Conservation (phyloP, 352 stramenopile species). For the Phytophthora vignae region DNA sequence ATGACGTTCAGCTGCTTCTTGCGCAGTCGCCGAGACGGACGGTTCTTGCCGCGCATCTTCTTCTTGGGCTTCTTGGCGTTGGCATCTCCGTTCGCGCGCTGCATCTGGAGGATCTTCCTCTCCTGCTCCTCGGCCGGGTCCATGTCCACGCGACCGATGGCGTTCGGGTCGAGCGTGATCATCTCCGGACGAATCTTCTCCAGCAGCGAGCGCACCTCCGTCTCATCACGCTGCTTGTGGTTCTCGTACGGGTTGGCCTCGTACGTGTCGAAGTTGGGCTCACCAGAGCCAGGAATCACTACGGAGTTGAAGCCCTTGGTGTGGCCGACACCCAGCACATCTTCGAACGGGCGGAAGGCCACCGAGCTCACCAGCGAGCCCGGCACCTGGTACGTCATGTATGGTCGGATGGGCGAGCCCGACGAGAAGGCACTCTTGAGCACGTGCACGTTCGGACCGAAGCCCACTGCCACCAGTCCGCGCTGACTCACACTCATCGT, state of each 20-base stretch:
- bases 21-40: conserved; percentile 95
- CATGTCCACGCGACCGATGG: conserved; percentile 94
- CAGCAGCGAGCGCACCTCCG: conserved; percentile 96
- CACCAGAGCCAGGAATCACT: conserved; percentile 96
- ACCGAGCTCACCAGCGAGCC: conserved; percentile 88
- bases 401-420: conserved; percentile 68
- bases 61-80: conserved; percentile 87
- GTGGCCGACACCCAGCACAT: conserved; percentile 97
- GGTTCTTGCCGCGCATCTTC: conserved; percentile 98
- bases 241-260: conserved; percentile 98
- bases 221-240: conserved; percentile 96
- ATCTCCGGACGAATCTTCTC: conserved; percentile 99
- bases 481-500: conserved; percentile 96
- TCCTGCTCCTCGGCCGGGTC: conserved; percentile 89
- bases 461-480: conserved; percentile 95
- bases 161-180: conserved; percentile 96
- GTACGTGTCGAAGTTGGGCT: conserved; percentile 98
- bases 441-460: conserved; percentile 92
- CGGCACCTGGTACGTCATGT: conserved; percentile 93
- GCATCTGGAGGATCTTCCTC: conserved; percentile 80
- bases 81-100: conserved; percentile 77
- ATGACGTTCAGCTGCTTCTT: conserved; percentile 99
- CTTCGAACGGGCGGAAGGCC: conserved; percentile 98
- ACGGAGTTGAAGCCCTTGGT: conserved; percentile 80
- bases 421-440: conserved; percentile 91